A percentile compares a stretch with the other conserved stretches of the same genome.
These are phyloP conservation scores for Aquanectria penicillioides DNA, from an alignment of 2,329 filamentous ascomycete genomes.

Conservation along the genomic window DNA sequence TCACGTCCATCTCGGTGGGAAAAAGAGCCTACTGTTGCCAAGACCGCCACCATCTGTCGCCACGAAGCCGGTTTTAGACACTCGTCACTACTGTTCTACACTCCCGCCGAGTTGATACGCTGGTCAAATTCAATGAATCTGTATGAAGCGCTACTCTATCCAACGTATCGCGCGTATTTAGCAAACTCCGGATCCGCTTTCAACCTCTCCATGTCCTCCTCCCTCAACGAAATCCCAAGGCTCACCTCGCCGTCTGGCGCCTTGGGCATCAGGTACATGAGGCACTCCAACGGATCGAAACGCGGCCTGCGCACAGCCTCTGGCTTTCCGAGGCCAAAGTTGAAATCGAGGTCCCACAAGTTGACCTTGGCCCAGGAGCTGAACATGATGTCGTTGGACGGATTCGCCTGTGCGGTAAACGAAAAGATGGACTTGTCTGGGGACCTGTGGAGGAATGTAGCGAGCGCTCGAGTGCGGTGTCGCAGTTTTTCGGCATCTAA, in stretches of 20 bases:
- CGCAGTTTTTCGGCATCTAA: conserved; percentile 50
- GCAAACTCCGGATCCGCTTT: conserved; percentile 54
- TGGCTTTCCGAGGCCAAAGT: conserved; percentile 55
- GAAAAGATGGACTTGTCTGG: conserved; percentile 49
- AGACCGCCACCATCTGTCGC: background rate
- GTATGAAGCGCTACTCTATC: too few species aligned
- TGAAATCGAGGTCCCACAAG: conserved; percentile 58
- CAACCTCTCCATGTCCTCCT: conserved; percentile 58
- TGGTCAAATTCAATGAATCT: too few species aligned
- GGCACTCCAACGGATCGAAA: conserved; percentile 56
- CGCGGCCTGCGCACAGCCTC: conserved; percentile 58
- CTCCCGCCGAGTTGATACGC: too few species aligned
- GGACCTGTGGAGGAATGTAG: conserved; percentile 49
- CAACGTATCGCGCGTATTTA: conserved; percentile 27
- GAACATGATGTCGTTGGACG: conserved; percentile 57
- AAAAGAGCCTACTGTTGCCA: too few species aligned
- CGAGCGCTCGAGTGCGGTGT: conserved; percentile 51
- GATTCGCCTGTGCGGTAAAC: conserved; percentile 48
- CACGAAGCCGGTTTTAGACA: background rate
- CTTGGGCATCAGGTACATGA: conserved; percentile 62
- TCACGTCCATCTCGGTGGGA: too few species aligned
- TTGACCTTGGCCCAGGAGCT: conserved; percentile 64
- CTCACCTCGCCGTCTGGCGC: conserved; percentile 54
- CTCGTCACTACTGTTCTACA: too few species aligned
- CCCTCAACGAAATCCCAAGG: conserved; percentile 55